Evolutionary conservation across 2,329 filamentous ascomycete species (phyloP).

Genomic region (Alternaria sp.): DNA sequence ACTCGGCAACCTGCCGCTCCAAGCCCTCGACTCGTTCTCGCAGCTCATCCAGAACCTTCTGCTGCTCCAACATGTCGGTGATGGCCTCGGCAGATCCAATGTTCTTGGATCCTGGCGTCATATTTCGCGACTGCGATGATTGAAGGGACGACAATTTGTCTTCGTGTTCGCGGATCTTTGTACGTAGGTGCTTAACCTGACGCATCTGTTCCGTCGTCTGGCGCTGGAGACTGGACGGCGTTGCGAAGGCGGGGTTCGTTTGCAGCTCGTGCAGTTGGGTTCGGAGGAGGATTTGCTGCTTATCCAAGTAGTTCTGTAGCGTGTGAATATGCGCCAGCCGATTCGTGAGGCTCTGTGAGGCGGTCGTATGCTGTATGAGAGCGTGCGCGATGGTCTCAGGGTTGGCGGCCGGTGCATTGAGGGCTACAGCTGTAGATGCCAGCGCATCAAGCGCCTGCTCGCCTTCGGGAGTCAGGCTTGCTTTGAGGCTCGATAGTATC

Average conservation of each 20-base stretch:
- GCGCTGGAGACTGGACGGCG: slow-evolving; percentile 67
- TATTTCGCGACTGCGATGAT: slow-evolving; percentile 27
- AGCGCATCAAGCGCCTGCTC: slow-evolving; percentile 46
- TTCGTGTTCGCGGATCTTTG: slow-evolving; percentile 73
- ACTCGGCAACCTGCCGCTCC: slow-evolving; percentile 70
- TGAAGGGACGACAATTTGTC: slow-evolving; percentile 52
- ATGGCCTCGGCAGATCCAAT: slow-evolving; percentile 61
- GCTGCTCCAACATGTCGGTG: slow-evolving; percentile 66
- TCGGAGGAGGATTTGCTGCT: slow-evolving; percentile 43
- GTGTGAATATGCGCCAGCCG: slow-evolving; percentile 45
- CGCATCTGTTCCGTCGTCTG: slow-evolving; percentile 79
- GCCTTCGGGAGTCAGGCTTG: slow-evolving; percentile 40
- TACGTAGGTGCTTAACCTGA: slow-evolving; percentile 70
- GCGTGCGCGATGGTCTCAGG: slow-evolving; percentile 45
- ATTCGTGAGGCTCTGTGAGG: slow-evolving; percentile 42
- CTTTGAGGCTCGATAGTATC: slow-evolving; percentile 36
- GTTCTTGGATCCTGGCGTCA: slow-evolving; percentile 43
- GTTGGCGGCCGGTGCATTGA: slow-evolving; percentile 45
- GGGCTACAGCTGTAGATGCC: slow-evolving; percentile 48
- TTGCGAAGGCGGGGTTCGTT: slow-evolving; percentile 47
- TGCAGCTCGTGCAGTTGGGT: slow-evolving; percentile 43
- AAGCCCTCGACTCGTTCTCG: slow-evolving; percentile 67
- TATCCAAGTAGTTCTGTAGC: slow-evolving; percentile 45
- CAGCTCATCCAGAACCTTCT: slow-evolving; percentile 68
- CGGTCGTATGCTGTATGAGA: slow-evolving; percentile 45